These are phyloP conservation scores for Tillandsia leiboldiana DNA, from an alignment of 176 grass and related monocot species.

Conservation along the genomic window DNA sequence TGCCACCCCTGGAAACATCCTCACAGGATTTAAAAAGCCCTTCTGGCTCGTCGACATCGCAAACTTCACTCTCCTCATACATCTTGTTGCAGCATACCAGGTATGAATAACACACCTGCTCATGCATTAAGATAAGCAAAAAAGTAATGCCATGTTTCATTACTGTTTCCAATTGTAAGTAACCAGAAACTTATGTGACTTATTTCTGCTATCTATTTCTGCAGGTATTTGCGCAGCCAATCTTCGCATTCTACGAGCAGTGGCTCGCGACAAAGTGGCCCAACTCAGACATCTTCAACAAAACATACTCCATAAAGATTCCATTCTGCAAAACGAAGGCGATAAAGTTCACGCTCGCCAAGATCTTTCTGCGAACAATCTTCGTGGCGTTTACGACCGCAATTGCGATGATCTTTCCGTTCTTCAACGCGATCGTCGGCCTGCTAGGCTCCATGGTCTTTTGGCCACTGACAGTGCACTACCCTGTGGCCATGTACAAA, in stretches of 20 bases:
- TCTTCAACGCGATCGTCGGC: conserved; percentile 71
- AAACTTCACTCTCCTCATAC: conserved; percentile 50
- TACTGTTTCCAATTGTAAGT: background rate
- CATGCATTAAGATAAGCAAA: conserved; percentile 5
- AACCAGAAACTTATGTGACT: too few species aligned
- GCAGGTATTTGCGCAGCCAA: conserved; percentile 49
- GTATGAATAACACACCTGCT: conserved; percentile 17
- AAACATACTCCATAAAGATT: conserved; percentile 12
- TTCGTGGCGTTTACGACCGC: conserved; percentile 51
- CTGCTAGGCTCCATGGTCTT: conserved; percentile 59
- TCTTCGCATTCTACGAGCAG: conserved; percentile 39
- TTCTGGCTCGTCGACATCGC: conserved; percentile 84
- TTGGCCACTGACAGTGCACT: conserved; percentile 61
- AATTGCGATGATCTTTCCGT: conserved; percentile 64
- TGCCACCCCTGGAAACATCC: conserved; percentile 65
- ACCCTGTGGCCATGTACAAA: conserved; percentile 89
- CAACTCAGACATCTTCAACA: conserved; percentile 20
- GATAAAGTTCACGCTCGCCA: conserved; percentile 25
- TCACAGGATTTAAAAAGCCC: conserved; percentile 84
- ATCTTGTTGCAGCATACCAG: conserved; percentile 79
- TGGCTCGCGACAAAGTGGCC: conserved; percentile 14
- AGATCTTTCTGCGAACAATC: conserved; percentile 48
- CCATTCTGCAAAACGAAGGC: conserved; percentile 13
- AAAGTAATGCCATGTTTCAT: background rate
- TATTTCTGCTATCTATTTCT: background rate